These are phyloP conservation scores for Phaeodactylum tricornutum DNA, from an alignment of 108 stramenopile genomes.

Conservation along the genomic window DNA sequence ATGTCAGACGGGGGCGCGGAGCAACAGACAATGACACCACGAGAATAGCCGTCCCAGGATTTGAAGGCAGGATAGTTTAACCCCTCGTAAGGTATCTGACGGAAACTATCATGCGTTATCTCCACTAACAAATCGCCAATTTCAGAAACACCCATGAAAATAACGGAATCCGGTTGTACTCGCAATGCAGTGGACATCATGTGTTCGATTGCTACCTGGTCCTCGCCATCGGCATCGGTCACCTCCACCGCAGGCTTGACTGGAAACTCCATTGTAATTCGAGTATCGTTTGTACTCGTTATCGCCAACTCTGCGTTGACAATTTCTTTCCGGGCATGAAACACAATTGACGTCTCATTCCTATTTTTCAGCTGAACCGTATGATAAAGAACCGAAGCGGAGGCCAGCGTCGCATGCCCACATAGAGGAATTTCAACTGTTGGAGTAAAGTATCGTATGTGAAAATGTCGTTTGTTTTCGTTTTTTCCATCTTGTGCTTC, in stretches of 20 bases:
- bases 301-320: conserved; percentile 9
- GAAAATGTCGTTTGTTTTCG: conserved; percentile 26
- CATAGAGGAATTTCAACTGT: conserved; percentile 83
- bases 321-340: conserved; percentile 46
- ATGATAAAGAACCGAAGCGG: conserved; percentile 46
- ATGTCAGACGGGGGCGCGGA: not conserved
- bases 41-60: conserved; percentile 48
- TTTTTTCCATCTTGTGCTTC: conserved; percentile 6
- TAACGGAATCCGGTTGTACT: conserved; percentile 11
- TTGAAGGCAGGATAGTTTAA: conserved; percentile 48
- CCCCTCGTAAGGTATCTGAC: conserved; percentile 24
- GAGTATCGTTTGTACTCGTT: conserved; percentile 6
- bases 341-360: conserved; percentile 23
- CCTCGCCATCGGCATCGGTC: conserved; percentile 9
- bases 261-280: conserved; percentile 39
- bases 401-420: conserved; percentile 82
- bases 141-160: conserved; percentile 58
- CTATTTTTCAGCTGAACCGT: conserved; percentile 7
- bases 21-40: conserved; percentile 78
- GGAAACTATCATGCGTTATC: conserved; percentile 48
- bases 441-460: conserved; percentile 68
- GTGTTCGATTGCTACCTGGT: conserved; percentile 24
- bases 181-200: conserved; percentile 55
- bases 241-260: conserved; percentile 27
- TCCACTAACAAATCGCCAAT: conserved; percentile 72